Conservation (phyloP, 1,284 basidiomycete species). For the Takashimella tepidaria region DNA sequence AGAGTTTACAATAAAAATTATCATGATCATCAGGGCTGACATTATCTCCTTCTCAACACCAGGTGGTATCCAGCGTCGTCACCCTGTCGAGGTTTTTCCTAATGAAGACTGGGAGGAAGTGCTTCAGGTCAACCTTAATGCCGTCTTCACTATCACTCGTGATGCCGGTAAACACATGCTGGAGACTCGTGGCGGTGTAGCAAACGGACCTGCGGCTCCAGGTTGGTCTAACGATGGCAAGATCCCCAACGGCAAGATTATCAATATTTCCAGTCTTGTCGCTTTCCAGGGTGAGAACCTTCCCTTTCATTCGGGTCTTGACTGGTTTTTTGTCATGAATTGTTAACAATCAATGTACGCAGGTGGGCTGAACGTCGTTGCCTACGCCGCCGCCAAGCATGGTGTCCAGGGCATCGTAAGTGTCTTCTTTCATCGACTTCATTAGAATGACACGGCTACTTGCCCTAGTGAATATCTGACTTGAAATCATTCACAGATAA, state of each 20-base stretch:
- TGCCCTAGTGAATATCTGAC: no score
- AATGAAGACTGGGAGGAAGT: constrained; percentile 89
- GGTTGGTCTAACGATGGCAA: constrained; percentile 25
- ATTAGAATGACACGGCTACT: constrained; percentile 48
- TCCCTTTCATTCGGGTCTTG: no score
- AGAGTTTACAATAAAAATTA: no score
- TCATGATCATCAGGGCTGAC: no score
- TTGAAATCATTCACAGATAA: constrained; percentile 37
- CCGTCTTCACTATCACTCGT: constrained; percentile 49
- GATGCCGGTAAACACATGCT: constrained; percentile 50
- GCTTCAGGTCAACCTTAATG: constrained; percentile 50
- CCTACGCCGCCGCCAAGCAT: constrained; percentile 83
- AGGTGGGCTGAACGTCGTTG: constrained; percentile 74
- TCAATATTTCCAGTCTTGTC: constrained; percentile 49
- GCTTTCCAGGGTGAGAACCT: constrained; percentile 52
- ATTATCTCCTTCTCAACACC: no score
- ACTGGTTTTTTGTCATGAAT: constrained; percentile 27
- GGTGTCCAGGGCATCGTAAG: constrained; percentile 70
- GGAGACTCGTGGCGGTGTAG: constrained; percentile 43
- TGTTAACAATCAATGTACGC: constrained; percentile 6
- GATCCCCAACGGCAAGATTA: constrained; percentile 48
- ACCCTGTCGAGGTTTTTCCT: constrained; percentile 72
- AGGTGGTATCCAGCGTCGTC: constrained; percentile 77
- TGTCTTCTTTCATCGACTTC: constrained; percentile 63
- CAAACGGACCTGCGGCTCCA: constrained; percentile 31